These are phyloP conservation scores for Pleurotus ostreatus DNA, from an alignment of 768 basidiomycete genomes.

Conservation along the genomic window DNA sequence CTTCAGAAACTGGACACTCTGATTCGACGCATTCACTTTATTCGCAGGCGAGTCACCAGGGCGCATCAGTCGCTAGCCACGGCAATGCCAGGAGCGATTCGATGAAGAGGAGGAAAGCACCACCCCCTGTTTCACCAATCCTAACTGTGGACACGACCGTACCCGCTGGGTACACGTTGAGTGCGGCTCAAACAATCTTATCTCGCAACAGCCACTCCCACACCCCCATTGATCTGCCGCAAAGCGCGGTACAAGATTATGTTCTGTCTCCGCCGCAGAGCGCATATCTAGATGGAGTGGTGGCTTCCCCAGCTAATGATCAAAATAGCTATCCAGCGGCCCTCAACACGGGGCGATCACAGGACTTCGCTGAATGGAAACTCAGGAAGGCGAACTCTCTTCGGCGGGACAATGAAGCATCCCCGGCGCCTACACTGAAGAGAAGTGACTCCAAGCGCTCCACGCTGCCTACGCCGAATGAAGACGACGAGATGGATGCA, in stretches of 20 bases:
- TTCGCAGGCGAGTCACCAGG: not conserved
- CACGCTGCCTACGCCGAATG: not conserved
- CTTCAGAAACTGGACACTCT: conserved; percentile 2
- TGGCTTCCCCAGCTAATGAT: not conserved
- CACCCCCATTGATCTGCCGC: not conserved
- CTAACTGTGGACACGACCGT: not conserved
- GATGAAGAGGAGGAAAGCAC: not conserved
- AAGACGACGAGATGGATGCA: not conserved
- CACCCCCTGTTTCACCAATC: not conserved
- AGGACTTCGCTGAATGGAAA: conserved; percentile 3
- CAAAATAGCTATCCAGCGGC: not conserved
- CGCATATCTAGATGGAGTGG: no score
- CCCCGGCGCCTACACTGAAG: not conserved
- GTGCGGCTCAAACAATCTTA: no score
- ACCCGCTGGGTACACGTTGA: no score
- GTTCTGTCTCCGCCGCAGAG: no score
- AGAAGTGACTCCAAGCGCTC: conserved; percentile 4
- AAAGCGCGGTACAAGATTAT: not conserved
- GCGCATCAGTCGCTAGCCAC: not conserved
- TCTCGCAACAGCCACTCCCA: not conserved
- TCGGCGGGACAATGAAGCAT: not conserved
- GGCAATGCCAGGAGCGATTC: not conserved
- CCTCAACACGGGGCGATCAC: conserved; percentile 4
- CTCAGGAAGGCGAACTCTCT: not conserved
- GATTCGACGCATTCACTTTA: conserved; percentile 1